Evolutionary conservation across 73 alveolate species (phyloP).

Genomic region (Breviolum minutum): DNA sequence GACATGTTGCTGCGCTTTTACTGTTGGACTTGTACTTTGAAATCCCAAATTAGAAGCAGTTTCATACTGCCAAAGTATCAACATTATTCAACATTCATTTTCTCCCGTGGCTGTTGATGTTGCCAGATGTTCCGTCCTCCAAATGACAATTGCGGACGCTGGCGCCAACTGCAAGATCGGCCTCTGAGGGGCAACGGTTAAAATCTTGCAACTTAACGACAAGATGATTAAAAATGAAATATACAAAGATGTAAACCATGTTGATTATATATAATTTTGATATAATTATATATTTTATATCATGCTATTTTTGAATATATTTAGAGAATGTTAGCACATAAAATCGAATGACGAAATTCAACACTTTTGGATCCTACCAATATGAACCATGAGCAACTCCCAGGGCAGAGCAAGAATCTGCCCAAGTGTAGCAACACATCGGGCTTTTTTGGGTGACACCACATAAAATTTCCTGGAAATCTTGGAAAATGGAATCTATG

Average conservation of each 20-base stretch:
- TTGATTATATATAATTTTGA: neutral
- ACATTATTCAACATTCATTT: neutral
- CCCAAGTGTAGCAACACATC: too few species aligned
- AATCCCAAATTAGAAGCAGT: too few species aligned
- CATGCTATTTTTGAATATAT: neutral
- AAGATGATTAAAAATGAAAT: neutral
- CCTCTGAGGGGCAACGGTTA: slow-evolving; percentile 41
- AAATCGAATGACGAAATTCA: neutral
- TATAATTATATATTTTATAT: neutral
- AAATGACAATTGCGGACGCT: slow-evolving; percentile 55
- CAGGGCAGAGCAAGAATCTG: too few species aligned
- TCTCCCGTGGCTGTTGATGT: neutral
- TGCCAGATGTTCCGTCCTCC: slow-evolving; percentile 53
- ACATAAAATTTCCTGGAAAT: too few species aligned
- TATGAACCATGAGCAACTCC: too few species aligned
- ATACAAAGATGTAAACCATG: neutral
- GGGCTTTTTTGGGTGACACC: too few species aligned
- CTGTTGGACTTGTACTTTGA: neutral
- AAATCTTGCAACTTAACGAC: neutral
- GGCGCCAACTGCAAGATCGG: slow-evolving; percentile 65
- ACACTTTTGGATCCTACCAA: neutral
- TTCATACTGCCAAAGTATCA: too few species aligned
- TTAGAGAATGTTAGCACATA: too few species aligned
- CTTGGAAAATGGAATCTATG: too few species aligned
- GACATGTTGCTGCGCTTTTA: neutral